These are phyloP conservation scores for Alternaria consortialis DNA, from an alignment of 2,329 filamentous ascomycete species.

Conservation along the genomic window DNA sequence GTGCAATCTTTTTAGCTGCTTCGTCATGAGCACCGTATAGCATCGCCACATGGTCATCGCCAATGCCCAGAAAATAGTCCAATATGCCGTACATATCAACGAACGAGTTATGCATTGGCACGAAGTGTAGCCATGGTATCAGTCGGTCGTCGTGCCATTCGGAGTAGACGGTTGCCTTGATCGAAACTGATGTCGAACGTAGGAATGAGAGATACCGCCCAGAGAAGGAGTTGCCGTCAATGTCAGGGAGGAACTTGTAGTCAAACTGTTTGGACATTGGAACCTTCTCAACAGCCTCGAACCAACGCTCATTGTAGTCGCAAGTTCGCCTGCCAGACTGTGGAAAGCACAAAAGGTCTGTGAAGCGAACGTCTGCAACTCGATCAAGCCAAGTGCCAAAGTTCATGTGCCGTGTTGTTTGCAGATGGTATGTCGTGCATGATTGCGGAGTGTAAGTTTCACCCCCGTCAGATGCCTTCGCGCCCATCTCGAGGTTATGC, in stretches of 20 bases:
- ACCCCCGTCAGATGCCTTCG: conserved; percentile 28
- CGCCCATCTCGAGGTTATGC: conserved; percentile 54
- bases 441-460: conserved; percentile 53
- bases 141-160: conserved; percentile 80
- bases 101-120: conserved; percentile 80
- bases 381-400: conserved; percentile 53
- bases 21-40: conserved; percentile 57
- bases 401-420: conserved; percentile 36
- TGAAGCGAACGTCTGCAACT: conserved; percentile 55
- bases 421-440: conserved; percentile 51
- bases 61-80: conserved; percentile 73
- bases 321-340: conserved; percentile 52
- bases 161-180: conserved; percentile 80
- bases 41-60: conserved; percentile 10
- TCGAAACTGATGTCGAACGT: conserved; percentile 72
- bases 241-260: conserved; percentile 76
- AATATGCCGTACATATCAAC: conserved; percentile 76
- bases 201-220: conserved; percentile 64
- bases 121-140: conserved; percentile 81
- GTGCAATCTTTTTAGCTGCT: conserved; percentile 70
- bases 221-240: conserved; percentile 70
- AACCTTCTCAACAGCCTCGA: conserved; percentile 41
- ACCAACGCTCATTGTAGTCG: conserved; percentile 57
- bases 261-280: conserved; percentile 55
- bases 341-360: conserved; percentile 57